phyloP scores from a whole-genome alignment of 2,329 filamentous ascomycete genomes.

The Fusarium sp. region DNA sequence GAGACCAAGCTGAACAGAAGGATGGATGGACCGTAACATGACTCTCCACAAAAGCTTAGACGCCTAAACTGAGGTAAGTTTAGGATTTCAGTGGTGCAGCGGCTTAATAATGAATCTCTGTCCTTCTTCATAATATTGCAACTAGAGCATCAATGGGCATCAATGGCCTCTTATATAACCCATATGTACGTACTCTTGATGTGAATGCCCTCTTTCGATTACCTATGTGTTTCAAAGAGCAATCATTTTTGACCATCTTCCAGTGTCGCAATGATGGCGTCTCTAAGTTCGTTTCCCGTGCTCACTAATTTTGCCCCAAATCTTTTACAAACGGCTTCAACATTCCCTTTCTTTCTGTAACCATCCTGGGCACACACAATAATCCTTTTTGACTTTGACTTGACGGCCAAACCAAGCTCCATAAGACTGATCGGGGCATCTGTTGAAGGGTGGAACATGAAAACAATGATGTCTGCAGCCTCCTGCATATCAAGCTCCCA shows the following conservation, averaged over 20 bases:
- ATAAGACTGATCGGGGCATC: conserved; percentile 67
- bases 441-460: conserved; percentile 65
- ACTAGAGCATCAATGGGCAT: background rate
- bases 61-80: background rate
- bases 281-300: conserved; percentile 54
- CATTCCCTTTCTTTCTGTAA: conserved; percentile 70
- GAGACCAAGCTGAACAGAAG: too few species aligned
- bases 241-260: background rate
- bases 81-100: background rate
- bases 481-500: conserved; percentile 72
- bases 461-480: conserved; percentile 61
- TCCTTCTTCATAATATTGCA: background rate
- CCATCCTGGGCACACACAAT: conserved; percentile 64
- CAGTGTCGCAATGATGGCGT: conserved; percentile 44
- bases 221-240: background rate
- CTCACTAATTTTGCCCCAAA: conserved; percentile 54
- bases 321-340: conserved; percentile 65
- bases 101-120: background rate
- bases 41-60: background rate
- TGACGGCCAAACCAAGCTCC: conserved; percentile 67
- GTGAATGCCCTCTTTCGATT: background rate
- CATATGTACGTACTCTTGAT: background rate
- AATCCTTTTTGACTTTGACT: conserved; percentile 55
- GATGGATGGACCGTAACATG: background rate
- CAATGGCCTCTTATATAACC: background rate